Evolutionary conservation across 768 basidiomycete species (phyloP).

Genomic region (Mycena latifolia): DNA sequence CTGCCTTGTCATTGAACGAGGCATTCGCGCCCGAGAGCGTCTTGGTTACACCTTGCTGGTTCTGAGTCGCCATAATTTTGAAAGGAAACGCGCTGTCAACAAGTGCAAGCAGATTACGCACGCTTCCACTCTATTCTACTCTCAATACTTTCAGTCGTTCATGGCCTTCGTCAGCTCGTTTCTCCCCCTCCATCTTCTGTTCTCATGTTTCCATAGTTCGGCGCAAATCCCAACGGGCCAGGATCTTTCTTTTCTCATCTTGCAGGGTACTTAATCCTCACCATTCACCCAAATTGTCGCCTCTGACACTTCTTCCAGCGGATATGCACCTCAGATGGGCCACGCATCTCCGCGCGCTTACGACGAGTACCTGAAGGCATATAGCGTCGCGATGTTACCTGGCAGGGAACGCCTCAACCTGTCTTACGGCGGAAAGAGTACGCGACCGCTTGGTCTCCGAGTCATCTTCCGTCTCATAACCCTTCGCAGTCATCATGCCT

Average conservation of each 20-base stretch:
- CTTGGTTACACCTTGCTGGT: slow-evolving; percentile 57
- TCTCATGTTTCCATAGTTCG: slow-evolving; percentile 48
- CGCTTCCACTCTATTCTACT: slow-evolving; percentile 14
- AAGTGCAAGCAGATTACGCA: slow-evolving; percentile 38
- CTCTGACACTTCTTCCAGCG: slow-evolving; percentile 65
- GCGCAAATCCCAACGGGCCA: slow-evolving; percentile 60
- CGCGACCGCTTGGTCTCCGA: slow-evolving; percentile 39
- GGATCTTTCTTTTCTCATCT: slow-evolving; percentile 76
- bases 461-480: slow-evolving; percentile 20
- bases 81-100: slow-evolving; percentile 7
- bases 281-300: background rate
- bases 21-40: slow-evolving; percentile 72
- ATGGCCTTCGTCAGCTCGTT: slow-evolving; percentile 61
- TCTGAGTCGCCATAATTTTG: slow-evolving; percentile 47
- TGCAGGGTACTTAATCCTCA: slow-evolving; percentile 44
- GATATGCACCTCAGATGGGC: slow-evolving; percentile 59
- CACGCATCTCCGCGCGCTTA: slow-evolving; percentile 80
- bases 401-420: slow-evolving; percentile 90
- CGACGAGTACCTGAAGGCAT: slow-evolving; percentile 94
- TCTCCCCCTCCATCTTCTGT: background rate
- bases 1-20: slow-evolving; percentile 89
- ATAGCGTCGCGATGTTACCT: slow-evolving; percentile 94
- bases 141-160: background rate
- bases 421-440: slow-evolving; percentile 97
- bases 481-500: slow-evolving; percentile 87